Evolutionary conservation across 2,329 filamentous ascomycete species (phyloP).

Genomic region (Onygenales sp.): DNA sequence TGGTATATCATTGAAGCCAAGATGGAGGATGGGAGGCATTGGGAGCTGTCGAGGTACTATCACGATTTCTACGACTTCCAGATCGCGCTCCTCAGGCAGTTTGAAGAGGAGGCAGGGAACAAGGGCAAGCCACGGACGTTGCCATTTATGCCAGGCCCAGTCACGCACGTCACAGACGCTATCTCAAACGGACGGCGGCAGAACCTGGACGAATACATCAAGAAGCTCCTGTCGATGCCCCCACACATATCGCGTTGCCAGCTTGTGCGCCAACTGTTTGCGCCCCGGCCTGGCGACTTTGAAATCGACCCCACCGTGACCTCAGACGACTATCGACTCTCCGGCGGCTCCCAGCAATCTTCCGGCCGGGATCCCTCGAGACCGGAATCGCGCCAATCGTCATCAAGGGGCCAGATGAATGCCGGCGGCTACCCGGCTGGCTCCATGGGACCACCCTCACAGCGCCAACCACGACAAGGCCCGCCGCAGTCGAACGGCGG

Average conservation of each 20-base stretch:
- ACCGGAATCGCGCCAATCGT: conserved; percentile 55
- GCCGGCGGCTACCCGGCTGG: conserved; percentile 26
- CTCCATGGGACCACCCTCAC: conserved; percentile 27
- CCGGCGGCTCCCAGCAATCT: conserved; percentile 58
- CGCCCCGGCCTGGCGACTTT: conserved; percentile 80
- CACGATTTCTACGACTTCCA: conserved; percentile 99
- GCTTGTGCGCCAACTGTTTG: conserved; percentile 83
- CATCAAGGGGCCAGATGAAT: conserved; percentile 51
- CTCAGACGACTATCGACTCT: conserved; percentile 58
- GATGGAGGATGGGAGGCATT: conserved; percentile 81
- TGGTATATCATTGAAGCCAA: conserved; percentile 95
- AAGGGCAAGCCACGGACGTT: conserved; percentile 70
- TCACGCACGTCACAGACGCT: conserved; percentile 95
- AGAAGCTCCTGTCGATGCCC: conserved; percentile 75
- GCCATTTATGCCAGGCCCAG: conserved; percentile 95
- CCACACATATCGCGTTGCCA: conserved; percentile 74
- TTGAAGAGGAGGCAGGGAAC: conserved; percentile 87
- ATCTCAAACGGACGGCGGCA: conserved; percentile 89
- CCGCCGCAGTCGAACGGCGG: conserved; percentile 20
- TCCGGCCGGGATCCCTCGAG: conserved; percentile 53
- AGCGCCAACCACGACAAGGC: conserved; percentile 29
- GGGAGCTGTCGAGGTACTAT: conserved; percentile 91
- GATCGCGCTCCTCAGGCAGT: conserved; percentile 83
- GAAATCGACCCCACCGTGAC: conserved; percentile 61
- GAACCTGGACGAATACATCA: conserved; percentile 91